Conservation (phyloP, 208 protist genomes). For the Leishmania aethiopica region DNA sequence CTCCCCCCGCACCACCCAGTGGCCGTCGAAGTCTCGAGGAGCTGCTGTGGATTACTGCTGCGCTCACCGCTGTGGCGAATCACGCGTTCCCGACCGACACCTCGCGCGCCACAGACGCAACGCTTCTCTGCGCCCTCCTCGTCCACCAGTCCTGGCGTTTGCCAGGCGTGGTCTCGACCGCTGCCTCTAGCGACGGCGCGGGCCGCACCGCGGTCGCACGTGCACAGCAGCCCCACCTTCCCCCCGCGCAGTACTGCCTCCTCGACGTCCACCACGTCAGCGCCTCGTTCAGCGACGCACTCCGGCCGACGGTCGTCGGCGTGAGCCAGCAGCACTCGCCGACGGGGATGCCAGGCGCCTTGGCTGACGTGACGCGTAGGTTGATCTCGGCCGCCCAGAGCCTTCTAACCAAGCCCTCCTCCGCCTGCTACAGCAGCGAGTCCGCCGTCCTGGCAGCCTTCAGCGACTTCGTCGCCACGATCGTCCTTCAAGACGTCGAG, state of each 20-base stretch:
- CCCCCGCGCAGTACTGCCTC: slow-evolving; percentile 19
- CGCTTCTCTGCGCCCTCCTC: slow-evolving; percentile 59
- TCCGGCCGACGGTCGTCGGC: background rate
- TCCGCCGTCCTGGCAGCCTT: slow-evolving; percentile 41
- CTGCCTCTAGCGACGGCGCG: background rate
- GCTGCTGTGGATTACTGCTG: slow-evolving; percentile 25
- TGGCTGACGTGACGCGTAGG: slow-evolving; percentile 48
- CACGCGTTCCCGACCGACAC: slow-evolving; percentile 61
- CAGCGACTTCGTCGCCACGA: slow-evolving; percentile 67
- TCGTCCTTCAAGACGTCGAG: slow-evolving; percentile 43
- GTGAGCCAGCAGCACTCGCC: background rate
- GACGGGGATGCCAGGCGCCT: slow-evolving; percentile 29
- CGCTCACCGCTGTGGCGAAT: slow-evolving; percentile 70
- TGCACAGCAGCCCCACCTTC: slow-evolving; percentile 24
- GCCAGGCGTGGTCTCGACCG: slow-evolving; percentile 15
- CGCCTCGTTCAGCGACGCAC: background rate
- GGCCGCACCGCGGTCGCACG: slow-evolving; percentile 15
- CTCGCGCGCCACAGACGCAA: slow-evolving; percentile 50
- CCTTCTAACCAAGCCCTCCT: slow-evolving; percentile 38
- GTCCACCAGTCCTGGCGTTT: slow-evolving; percentile 36
- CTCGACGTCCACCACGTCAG: slow-evolving; percentile 13
- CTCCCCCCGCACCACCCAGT: slow-evolving; percentile 14
- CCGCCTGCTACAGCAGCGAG: slow-evolving; percentile 45
- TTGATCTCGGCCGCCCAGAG: slow-evolving; percentile 57
- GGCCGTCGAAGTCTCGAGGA: slow-evolving; percentile 16